Base-by-base conservation (phyloP, 1,284 basidiomycete species). In the Marasmius fiardii region DNA sequence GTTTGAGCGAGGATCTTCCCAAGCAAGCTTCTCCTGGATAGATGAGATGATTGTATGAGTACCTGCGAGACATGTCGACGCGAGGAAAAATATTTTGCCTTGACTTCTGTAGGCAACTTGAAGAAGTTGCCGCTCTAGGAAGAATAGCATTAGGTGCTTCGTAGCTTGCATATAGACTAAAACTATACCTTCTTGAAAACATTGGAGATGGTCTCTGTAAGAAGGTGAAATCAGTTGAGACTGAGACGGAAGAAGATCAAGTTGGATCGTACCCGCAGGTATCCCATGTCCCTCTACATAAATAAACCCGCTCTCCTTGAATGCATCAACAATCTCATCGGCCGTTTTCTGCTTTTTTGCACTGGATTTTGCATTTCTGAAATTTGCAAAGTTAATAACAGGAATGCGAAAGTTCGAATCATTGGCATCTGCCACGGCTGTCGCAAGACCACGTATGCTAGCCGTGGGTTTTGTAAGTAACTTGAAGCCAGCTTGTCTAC, bases 1-100 rank as follows among this genome's bases (percentile, higher is more conserved):
- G 65, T 94, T 93, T 4, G 88, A 81, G 41, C 88, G 84, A 53
- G 92, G 90, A 65, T 92, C 88, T 58, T 88, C 83, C 89, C 90
- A 92, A 54, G 84, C 82, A 6, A 90, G 76, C 60, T 76, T 74
- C 44, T 74, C 71, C 84, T 24, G 34, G 58, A 41, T 48, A 33
- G 35, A 10, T n/a, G n/a, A n/a, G n/a, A n/a, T n/a, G 23, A 28
- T 34, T 44, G 28, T 28, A 43, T 20, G 23, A 47, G 4, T 16
- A 16, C 28, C 33, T n/a, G 18, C 5, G 41, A 14, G 28, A 43
- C 44, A 45, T 45, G 5, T 31, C 10, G 10, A 23, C 44, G 10
- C 16, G 23, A 33, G 12, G 37, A 21, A 18, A 49, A 34, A 34
- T 57, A 52, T 35, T 67, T 35, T 53, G 82, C 84, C 76, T 93